Evolutionary conservation across 2,329 filamentous ascomycete genomes (phyloP).

Genomic region (Dothideomycetes sp.): DNA sequence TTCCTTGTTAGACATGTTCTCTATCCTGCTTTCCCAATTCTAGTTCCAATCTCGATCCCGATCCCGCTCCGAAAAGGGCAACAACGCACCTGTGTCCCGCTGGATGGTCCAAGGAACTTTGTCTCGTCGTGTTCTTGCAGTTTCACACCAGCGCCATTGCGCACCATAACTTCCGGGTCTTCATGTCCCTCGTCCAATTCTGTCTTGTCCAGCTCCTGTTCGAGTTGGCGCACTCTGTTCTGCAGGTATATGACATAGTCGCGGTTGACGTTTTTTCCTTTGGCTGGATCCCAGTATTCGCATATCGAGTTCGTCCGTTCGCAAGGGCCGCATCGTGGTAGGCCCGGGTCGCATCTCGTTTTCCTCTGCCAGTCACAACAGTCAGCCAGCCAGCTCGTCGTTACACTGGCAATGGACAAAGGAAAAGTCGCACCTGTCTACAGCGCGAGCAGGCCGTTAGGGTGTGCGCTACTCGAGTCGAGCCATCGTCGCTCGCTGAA

Average conservation of each 20-base stretch:
- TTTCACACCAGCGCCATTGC: constrained; percentile 74
- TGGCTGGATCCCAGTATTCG: constrained; percentile 89
- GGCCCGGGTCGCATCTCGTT: constrained; percentile 86
- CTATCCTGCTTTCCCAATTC: too few species aligned
- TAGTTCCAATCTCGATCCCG: too few species aligned
- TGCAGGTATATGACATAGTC: constrained; percentile 89
- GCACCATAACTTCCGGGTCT: constrained; percentile 73
- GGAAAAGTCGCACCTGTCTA: constrained; percentile 47
- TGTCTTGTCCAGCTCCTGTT: constrained; percentile 69
- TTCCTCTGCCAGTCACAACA: constrained; percentile 56
- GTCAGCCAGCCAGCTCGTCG: constrained; percentile 12
- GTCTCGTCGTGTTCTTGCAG: constrained; percentile 73
- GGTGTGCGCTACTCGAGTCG: constrained; percentile 62
- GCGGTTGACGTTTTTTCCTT: constrained; percentile 75
- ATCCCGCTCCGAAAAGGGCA: too few species aligned
- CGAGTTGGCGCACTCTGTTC: constrained; percentile 71
- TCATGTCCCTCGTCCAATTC: constrained; percentile 67
- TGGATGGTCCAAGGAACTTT: constrained; percentile 85
- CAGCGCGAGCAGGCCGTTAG: constrained; percentile 73
- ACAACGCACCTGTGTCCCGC: too few species aligned
- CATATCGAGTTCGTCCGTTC: constrained; percentile 84
- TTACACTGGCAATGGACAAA: constrained; percentile 1
- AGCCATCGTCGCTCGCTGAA: constrained; percentile 29
- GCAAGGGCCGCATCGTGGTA: constrained; percentile 86
- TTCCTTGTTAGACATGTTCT: too few species aligned